Evolutionary conservation across 805 yeast species (phyloP), one percentile per base, ranked within the genome.

Genomic region (Barnettozyma sucrosica): DNA sequence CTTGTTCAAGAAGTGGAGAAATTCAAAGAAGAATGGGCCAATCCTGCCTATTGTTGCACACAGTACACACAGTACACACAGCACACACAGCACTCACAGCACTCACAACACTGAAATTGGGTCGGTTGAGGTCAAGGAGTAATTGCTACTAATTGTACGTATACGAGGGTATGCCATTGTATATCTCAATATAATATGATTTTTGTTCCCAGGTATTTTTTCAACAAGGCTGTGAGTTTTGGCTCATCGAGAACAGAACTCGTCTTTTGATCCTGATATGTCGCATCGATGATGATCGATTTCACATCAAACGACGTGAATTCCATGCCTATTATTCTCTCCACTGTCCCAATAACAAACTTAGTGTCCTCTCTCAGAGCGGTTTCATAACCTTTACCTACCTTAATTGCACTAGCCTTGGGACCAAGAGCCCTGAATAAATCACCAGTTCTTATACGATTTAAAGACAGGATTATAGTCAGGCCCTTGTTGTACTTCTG

Each of bases 361-460:
- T 57, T 59, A 3, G 63, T 61, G 24, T 59, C 61, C 20, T 54
- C 55, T 42, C 61, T 53, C 44, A 59, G 49, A 24, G 47, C 50
- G 40, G 53, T 48, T 13, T 57, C 60, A 37, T 61, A 61, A 1
- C 63, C 64, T 39, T 59, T 61, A 11, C 62, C 63, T 14, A 61
- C 57, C 30, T 52, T 61, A 26, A 58, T 46, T 1, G 62, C 56
- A 14, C 53, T 55, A 2, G 62, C 41, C 36, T 61, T 59, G 26
- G 61, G 58, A 0, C 63, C 63, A 64, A 77, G 59, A 1, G 85
- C 80, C 54, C 96, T 76, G 59, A 77, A 83, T 3, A 89, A 74
- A 57, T 90, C 97, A 58, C 97, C 92, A 2, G 89, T 93, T 55
- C 97, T 75, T 21, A 89, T 69, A 10, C 96, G 93, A 0, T 96